Percentiles rank a stretch among this genome's conserved stretches.
These are phyloP conservation scores for Flagelloscypha sp. DNA, from an alignment of 768 basidiomycete species.

Conservation along the genomic window DNA sequence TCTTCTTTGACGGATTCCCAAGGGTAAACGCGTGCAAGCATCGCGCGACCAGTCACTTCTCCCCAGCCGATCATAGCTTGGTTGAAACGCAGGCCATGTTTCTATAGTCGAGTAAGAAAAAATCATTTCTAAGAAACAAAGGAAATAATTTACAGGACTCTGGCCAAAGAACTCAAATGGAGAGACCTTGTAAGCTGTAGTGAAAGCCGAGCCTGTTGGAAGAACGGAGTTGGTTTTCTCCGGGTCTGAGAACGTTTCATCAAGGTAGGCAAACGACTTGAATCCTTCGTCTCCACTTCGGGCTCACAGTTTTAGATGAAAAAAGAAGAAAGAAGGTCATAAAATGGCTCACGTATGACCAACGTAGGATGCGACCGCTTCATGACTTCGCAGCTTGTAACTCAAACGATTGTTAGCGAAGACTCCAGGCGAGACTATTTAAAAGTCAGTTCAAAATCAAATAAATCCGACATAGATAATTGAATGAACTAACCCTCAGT, in stretches of 20 bases:
- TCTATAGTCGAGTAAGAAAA: too few relatives aligned
- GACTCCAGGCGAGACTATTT: constrained; percentile 27
- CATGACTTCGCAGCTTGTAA: constrained; percentile 22
- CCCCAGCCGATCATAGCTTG: constrained; percentile 25
- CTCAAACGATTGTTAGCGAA: constrained; percentile 37
- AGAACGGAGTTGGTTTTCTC: constrained; percentile 14
- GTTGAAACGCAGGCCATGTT: too few relatives aligned
- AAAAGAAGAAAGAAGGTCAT: background rate
- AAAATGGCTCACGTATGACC: constrained; percentile 17
- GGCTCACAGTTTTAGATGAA: too few relatives aligned
- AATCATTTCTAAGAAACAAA: too few relatives aligned
- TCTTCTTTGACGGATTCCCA: constrained; percentile 23
- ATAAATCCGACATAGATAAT: too few relatives aligned
- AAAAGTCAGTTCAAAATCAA: too few relatives aligned
- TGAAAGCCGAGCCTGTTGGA: constrained; percentile 9
- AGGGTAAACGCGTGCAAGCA: constrained; percentile 26
- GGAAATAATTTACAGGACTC: too few relatives aligned
- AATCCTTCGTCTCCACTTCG: constrained; percentile 14
- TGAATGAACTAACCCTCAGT: constrained; percentile 24
- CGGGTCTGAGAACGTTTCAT: constrained; percentile 28
- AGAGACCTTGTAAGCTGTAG: constrained; percentile 4
- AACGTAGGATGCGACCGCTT: constrained; percentile 20
- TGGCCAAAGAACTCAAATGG: too few relatives aligned
- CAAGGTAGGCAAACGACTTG: constrained; percentile 18
- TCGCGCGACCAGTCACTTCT: constrained; percentile 17